Evolutionary conservation across 257 asterid species (phyloP).

Genomic region (Solanum arcanum): DNA sequence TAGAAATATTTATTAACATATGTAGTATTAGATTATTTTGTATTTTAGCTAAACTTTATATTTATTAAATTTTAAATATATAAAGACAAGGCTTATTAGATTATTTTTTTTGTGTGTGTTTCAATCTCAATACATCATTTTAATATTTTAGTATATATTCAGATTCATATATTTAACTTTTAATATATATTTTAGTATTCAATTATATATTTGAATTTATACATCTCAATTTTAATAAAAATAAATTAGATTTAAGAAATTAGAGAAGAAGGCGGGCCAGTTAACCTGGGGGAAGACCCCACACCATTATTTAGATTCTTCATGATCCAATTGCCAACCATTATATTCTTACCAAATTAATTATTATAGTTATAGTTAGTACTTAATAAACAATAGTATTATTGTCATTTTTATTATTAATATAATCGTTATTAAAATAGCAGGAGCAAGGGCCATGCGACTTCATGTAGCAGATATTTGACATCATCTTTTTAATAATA

Average conservation of each 20-base stretch:
- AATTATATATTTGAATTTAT: no score
- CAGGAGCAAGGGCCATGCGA: not conserved
- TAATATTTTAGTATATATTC: not conserved
- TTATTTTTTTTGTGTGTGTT: not conserved
- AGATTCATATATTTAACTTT: not conserved
- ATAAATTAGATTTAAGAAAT: not conserved
- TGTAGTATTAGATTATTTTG: not conserved
- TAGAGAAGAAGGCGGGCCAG: slow-evolving; percentile 22
- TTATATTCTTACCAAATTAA: not conserved
- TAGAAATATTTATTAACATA: not conserved
- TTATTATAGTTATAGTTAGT: not conserved
- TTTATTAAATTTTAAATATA: no score
- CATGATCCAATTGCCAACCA: slow-evolving; percentile 3
- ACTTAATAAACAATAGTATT: not conserved
- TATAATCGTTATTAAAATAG: not conserved
- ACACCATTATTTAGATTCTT: slow-evolving; percentile 4
- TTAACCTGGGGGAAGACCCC: slow-evolving; percentile 6
- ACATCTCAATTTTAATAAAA: no score
- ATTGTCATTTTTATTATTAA: not conserved
- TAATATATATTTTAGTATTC: no score
- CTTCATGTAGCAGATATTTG: not conserved
- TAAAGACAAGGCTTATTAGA: no score
- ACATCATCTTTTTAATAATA: not conserved
- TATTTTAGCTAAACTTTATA: no score
- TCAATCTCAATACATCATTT: not conserved